Conservation (phyloP, 2,329 filamentous ascomycete species). For the Alternaria burnsii region DNA sequence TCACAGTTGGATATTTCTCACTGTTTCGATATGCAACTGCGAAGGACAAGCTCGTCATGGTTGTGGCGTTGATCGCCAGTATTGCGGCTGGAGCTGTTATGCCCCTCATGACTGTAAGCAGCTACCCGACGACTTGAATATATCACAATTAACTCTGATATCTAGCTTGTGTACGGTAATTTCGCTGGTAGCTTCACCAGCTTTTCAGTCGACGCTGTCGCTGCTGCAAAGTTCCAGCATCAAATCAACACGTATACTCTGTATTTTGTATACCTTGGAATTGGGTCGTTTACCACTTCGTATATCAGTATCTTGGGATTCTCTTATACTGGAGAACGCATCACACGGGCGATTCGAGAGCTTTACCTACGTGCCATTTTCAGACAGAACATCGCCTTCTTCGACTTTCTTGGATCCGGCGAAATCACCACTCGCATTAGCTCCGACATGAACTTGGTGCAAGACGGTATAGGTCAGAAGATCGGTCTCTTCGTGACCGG, state of each 20-base stretch:
- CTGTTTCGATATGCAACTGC: slow-evolving; percentile 57
- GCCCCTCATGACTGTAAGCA: slow-evolving; percentile 71
- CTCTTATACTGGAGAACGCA: slow-evolving; percentile 70
- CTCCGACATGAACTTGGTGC: slow-evolving; percentile 90
- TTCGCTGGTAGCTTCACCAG: slow-evolving; percentile 50
- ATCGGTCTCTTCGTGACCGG: slow-evolving; percentile 48
- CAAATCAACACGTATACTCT: slow-evolving; percentile 45
- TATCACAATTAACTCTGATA: background rate
- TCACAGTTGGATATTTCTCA: slow-evolving; percentile 56
- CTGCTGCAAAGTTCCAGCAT: slow-evolving; percentile 35
- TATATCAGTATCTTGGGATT: slow-evolving; percentile 81
- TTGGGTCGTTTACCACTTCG: slow-evolving; percentile 70
- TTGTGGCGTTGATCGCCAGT: slow-evolving; percentile 68
- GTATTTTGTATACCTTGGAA: slow-evolving; percentile 53
- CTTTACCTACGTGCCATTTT: slow-evolving; percentile 71
- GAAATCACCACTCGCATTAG: slow-evolving; percentile 97
- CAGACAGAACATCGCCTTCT: slow-evolving; percentile 54
- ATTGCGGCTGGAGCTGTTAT: slow-evolving; percentile 78
- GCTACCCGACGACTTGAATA: background rate
- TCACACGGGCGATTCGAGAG: slow-evolving; percentile 55
- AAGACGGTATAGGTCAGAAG: slow-evolving; percentile 76
- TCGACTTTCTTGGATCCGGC: slow-evolving; percentile 89
- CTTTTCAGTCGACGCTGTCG: slow-evolving; percentile 45
- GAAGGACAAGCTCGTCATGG: slow-evolving; percentile 53
- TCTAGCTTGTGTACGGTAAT: slow-evolving; percentile 50